Conservation (phyloP, 768 basidiomycete genomes). For the Leccinum barrowsii region DNA sequence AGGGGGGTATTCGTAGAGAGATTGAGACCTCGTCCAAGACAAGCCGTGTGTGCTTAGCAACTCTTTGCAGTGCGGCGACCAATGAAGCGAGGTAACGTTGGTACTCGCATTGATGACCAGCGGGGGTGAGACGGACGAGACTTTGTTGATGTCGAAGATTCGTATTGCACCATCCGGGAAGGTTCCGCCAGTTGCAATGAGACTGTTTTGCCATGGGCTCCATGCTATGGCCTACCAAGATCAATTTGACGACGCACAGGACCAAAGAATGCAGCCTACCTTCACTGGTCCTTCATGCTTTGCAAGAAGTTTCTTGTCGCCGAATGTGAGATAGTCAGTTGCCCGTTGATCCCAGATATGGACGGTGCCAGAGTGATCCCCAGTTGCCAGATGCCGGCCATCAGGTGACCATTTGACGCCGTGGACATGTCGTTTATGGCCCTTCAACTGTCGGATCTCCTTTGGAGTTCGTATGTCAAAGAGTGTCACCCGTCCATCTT, state of each 20-base stretch:
- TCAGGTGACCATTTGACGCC: conserved; percentile 42
- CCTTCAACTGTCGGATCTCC: conserved; percentile 26
- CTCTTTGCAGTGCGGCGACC: conserved; percentile 80
- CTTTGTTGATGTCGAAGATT: conserved; percentile 43
- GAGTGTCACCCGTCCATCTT: conserved; percentile 36
- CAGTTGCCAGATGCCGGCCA: conserved; percentile 37
- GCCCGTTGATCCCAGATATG: conserved; percentile 45
- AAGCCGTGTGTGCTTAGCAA: conserved; percentile 75
- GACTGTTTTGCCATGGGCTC: conserved; percentile 69
- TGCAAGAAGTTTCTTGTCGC: conserved; percentile 36
- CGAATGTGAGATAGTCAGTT: conserved; percentile 27
- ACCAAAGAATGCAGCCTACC: conserved; percentile 21
- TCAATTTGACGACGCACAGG: not conserved
- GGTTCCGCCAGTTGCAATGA: conserved; percentile 65
- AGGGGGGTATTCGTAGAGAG: conserved; percentile 15
- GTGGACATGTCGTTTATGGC: conserved; percentile 35
- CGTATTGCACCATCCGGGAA: conserved; percentile 58
- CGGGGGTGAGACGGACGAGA: conserved; percentile 45
- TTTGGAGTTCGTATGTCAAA: conserved; percentile 35
- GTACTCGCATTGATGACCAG: conserved; percentile 42
- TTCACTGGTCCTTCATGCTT: conserved; percentile 45
- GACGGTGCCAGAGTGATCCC: conserved; percentile 40
- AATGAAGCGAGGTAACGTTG: conserved; percentile 59
- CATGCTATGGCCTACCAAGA: conserved; percentile 59
- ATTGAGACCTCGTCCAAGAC: conserved; percentile 26